Evolutionary conservation across 148 eudicot genomes (phyloP).

Genomic region (Rheum nobile): DNA sequence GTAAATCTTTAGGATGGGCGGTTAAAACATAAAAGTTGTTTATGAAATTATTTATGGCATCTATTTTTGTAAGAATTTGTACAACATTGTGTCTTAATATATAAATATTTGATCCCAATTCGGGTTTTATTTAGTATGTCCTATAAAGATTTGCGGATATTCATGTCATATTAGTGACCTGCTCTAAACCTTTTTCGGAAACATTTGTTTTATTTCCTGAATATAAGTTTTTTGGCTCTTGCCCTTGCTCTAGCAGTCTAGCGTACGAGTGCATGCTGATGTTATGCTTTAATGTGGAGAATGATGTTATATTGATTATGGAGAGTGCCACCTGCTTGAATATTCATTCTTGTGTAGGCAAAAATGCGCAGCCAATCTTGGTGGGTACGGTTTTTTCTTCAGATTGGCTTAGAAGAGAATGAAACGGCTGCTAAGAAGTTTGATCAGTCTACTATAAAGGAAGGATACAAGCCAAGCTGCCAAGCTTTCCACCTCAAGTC

Average conservation of each 20-base stretch:
- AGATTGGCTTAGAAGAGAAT: constrained; percentile 36
- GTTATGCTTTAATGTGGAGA: neutral
- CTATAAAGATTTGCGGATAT: too few species aligned
- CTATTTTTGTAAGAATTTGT: neutral
- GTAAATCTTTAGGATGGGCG: too few species aligned
- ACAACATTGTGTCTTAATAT: neutral
- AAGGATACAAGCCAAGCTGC: constrained; percentile 26
- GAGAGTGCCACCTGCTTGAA: neutral
- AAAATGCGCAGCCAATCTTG: constrained; percentile 30
- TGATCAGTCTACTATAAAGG: constrained; percentile 24
- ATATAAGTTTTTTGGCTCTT: neutral
- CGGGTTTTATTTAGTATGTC: neutral
- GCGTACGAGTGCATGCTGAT: neutral
- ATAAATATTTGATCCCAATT: neutral
- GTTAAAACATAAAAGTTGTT: too few species aligned
- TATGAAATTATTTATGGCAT: too few species aligned
- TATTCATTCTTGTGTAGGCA: constrained; percentile 15
- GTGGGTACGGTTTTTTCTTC: constrained; percentile 40
- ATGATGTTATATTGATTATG: neutral
- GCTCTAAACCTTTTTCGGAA: neutral
- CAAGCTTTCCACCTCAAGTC: constrained; percentile 36
- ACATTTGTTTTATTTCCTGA: neutral
- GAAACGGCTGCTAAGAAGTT: constrained; percentile 32
- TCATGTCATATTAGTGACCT: neutral
- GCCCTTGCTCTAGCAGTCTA: neutral